These are phyloP conservation scores for Leccinum ponderosum DNA, from an alignment of 1,284 basidiomycete species.

Conservation along the genomic window DNA sequence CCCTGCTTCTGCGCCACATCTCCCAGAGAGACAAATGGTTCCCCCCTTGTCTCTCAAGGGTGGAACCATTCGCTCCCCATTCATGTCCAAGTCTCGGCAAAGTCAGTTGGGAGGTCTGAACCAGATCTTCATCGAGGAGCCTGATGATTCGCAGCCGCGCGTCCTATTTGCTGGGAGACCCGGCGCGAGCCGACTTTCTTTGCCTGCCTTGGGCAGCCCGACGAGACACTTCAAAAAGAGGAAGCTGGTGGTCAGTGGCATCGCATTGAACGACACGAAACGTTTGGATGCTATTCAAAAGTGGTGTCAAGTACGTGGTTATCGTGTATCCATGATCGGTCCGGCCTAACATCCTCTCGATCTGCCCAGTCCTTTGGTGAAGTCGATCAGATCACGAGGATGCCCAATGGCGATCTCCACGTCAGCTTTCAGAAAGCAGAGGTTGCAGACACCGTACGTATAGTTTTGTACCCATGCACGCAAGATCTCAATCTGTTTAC, in stretches of 20 bases:
- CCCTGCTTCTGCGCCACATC: conserved; percentile 41
- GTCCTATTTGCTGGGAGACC: conserved; percentile 35
- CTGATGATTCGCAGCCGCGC: conserved; percentile 30
- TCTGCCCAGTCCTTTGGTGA: conserved; percentile 65
- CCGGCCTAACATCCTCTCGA: conserved; percentile 10
- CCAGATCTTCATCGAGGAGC: conserved; percentile 36
- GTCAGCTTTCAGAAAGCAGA: conserved; percentile 70
- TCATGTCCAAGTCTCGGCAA: conserved; percentile 23
- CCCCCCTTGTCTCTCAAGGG: conserved; percentile 20
- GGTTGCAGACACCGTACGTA: conserved; percentile 72
- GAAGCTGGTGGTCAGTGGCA: conserved; percentile 56
- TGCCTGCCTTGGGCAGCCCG: conserved; percentile 43
- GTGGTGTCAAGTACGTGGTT: conserved; percentile 67
- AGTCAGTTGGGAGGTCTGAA: conserved; percentile 21
- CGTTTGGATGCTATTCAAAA: conserved; percentile 57
- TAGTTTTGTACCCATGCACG: background rate
- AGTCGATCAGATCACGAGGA: conserved; percentile 63
- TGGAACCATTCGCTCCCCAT: conserved; percentile 28
- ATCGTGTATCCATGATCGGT: background rate
- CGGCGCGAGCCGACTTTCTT: conserved; percentile 43
- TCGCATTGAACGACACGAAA: conserved; percentile 46
- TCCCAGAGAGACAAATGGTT: conserved; percentile 31
- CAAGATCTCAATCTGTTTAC: conserved; percentile 6
- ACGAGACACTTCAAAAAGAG: conserved; percentile 49
- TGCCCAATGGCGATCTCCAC: conserved; percentile 72